phyloP scores from a whole-genome alignment of 1,139 yeast species.

The Hyphopichia fennica region DNA sequence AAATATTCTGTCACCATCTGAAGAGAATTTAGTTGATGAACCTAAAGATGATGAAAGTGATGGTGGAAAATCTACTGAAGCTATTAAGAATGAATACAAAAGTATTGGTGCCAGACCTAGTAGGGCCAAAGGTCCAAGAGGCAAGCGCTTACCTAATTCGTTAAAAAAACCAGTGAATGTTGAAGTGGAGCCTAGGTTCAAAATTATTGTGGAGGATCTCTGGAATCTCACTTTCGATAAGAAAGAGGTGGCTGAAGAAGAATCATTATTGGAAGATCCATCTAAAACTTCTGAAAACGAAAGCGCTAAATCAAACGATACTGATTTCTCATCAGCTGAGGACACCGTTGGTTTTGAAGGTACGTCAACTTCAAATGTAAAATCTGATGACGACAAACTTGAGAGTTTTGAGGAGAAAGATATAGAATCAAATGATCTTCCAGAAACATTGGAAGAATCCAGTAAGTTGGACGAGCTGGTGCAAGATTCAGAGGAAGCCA shows the following conservation, averaged over 20 bases:
- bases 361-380: too few relatives aligned
- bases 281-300: background rate
- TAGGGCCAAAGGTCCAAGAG: slow-evolving; percentile 76
- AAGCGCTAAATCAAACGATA: background rate
- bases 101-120: slow-evolving; percentile 12
- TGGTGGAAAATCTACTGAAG: slow-evolving; percentile 5
- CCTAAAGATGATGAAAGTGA: slow-evolving; percentile 7
- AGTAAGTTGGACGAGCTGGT: too few relatives aligned
- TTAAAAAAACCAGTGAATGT: slow-evolving; percentile 48
- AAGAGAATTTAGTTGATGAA: slow-evolving; percentile 4
- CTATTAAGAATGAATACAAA: background rate
- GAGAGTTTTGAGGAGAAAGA: too few relatives aligned
- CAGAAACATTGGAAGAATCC: too few relatives aligned
- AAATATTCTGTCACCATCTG: slow-evolving; percentile 3
- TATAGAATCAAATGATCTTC: too few relatives aligned
- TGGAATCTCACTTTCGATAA: slow-evolving; percentile 32
- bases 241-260: background rate
- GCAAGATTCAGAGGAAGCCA: too few relatives aligned
- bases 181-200: slow-evolving; percentile 28
- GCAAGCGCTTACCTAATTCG: slow-evolving; percentile 71
- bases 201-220: slow-evolving; percentile 30
- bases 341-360: too few relatives aligned
- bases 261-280: background rate
- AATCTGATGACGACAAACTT: too few relatives aligned
- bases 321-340: too few relatives aligned